These are phyloP conservation scores for Neoboletus magnificus DNA, from an alignment of 768 basidiomycete genomes.

Conservation along the genomic window DNA sequence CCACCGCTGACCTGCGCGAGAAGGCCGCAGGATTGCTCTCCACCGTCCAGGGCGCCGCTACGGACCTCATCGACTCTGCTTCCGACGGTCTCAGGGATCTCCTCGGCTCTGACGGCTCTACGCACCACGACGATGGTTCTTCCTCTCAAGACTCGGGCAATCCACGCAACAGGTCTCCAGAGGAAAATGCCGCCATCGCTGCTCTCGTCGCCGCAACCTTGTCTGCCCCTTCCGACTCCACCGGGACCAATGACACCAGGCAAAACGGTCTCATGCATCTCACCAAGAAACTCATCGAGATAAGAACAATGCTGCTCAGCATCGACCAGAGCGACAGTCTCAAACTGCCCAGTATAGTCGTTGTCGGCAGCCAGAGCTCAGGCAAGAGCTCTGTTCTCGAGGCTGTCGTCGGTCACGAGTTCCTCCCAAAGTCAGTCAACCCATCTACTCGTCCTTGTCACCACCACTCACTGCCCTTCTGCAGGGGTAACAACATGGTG, in stretches of 20 bases:
- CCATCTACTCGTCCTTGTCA: conserved; percentile 10
- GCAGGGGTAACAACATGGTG: conserved; percentile 98
- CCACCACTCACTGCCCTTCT: not conserved
- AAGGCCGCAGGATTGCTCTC: conserved; percentile 64
- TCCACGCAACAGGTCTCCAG: conserved; percentile 40
- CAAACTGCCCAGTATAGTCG: conserved; percentile 95
- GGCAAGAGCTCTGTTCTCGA: conserved; percentile 98
- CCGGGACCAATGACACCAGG: conserved; percentile 36
- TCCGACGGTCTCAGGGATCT: conserved; percentile 69
- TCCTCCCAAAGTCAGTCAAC: conserved; percentile 88
- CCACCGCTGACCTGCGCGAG: conserved; percentile 59
- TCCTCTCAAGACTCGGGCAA: conserved; percentile 38
- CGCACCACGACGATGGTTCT: conserved; percentile 32
- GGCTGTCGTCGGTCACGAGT: conserved; percentile 96
- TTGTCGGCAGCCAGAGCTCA: conserved; percentile 96
- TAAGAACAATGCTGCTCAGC: conserved; percentile 88
- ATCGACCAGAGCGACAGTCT: conserved; percentile 95
- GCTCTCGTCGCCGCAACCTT: conserved; percentile 75
- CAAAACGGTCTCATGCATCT: conserved; percentile 90
- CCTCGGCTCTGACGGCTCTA: conserved; percentile 33
- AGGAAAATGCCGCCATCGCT: conserved; percentile 64
- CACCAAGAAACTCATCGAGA: conserved; percentile 94
- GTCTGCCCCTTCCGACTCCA: conserved; percentile 65
- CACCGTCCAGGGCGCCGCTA: conserved; percentile 58
- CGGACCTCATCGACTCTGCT: conserved; percentile 65